A percentile compares a stretch with the other conserved stretches of the same genome.
Evolutionary conservation across 2,329 filamentous ascomycete species (phyloP).

Genomic region (Raffaelea ambrosiae): DNA sequence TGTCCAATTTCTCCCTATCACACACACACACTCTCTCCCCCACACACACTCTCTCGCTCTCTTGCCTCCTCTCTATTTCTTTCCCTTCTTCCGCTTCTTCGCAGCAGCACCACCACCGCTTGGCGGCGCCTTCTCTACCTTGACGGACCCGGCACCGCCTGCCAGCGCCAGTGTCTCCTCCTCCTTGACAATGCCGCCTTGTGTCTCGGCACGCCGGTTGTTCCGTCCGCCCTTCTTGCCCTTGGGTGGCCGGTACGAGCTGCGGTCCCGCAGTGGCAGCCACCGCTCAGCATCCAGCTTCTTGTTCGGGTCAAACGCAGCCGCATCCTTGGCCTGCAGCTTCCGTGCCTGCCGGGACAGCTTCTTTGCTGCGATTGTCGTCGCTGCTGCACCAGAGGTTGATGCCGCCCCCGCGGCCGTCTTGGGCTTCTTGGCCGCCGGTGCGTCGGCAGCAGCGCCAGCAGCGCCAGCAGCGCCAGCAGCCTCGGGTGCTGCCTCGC

Average conservation of each 20-base stretch:
- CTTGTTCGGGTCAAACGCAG: conserved; percentile 61
- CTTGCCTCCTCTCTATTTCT: conserved; percentile 23
- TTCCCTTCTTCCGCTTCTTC: conserved; percentile 34
- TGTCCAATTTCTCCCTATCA: no score
- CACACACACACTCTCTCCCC: no score
- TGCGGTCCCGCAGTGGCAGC: conserved; percentile 83
- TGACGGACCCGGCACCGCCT: conserved; percentile 53
- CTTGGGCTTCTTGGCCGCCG: conserved; percentile 10
- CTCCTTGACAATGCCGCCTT: conserved; percentile 74
- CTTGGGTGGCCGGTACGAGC: conserved; percentile 81
- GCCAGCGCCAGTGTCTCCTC: conserved; percentile 58
- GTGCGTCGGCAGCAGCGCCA: conserved; percentile 3
- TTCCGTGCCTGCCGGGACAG: conserved; percentile 35
- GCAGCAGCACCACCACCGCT: conserved; percentile 16
- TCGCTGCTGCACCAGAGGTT: conserved; percentile 1
- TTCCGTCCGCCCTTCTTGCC: conserved; percentile 81
- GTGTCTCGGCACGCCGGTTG: conserved; percentile 48
- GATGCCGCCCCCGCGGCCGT: neutral
- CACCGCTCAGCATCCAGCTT: conserved; percentile 84
- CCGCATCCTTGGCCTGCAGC: conserved; percentile 17
- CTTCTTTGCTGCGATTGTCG: conserved; percentile 27
- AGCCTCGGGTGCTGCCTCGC: conserved; percentile 25
- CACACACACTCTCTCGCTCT: no score
- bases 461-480: conserved; percentile 21
- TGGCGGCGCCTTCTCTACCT: conserved; percentile 48